phyloP scores from a whole-genome alignment of 768 basidiomycete species.

The Mycena latifolia region DNA sequence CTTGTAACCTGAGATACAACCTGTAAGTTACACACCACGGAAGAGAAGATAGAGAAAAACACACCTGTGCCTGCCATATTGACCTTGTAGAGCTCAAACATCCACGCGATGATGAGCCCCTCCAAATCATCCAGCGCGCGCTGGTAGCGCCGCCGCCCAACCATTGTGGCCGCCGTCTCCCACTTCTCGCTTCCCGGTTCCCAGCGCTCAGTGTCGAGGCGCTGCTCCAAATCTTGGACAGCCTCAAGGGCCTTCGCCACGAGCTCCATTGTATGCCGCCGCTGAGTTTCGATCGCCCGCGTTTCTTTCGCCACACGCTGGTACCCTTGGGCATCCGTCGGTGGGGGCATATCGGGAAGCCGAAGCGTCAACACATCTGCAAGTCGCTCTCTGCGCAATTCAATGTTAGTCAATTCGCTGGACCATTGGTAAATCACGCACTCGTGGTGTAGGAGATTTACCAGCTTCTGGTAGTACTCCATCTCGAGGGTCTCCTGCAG shows the following conservation, averaged over 20 bases:
- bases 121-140: not conserved
- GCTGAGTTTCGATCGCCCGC: not conserved
- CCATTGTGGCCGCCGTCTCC: constrained; percentile 9
- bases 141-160: constrained; percentile 16
- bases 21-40: not conserved
- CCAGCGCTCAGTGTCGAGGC: constrained; percentile 20
- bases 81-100: constrained; percentile 33
- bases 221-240: constrained; percentile 24
- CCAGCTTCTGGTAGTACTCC: too few species aligned
- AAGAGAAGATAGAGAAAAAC: too few species aligned
- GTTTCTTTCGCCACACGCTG: not conserved
- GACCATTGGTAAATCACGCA: too few species aligned
- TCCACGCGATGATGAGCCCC: constrained; percentile 12
- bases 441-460: too few species aligned
- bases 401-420: too few species aligned
- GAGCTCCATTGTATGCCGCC: constrained; percentile 3
- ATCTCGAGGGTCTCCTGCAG: too few species aligned
- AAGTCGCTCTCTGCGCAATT: too few species aligned
- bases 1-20: constrained; percentile 5
- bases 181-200: constrained; percentile 20
- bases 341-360: too few species aligned
- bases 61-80: constrained; percentile 33
- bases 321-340: too few species aligned
- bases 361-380: too few species aligned
- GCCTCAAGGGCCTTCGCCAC: not conserved